Evolutionary conservation across 345 rosid genomes (phyloP).

Genomic region (Dipteronia sinensis): DNA sequence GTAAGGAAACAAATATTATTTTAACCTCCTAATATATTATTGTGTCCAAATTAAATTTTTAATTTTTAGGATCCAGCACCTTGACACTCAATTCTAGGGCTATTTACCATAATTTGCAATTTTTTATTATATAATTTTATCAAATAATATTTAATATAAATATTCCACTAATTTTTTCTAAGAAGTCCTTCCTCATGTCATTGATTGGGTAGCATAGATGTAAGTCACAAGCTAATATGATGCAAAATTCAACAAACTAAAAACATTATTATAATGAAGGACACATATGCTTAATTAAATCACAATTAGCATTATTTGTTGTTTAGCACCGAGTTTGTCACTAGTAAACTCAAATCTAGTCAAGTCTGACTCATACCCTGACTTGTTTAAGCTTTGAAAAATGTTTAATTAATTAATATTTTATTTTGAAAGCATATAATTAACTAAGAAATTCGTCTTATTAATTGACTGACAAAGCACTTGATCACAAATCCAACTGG

Average conservation of each 20-base stretch:
- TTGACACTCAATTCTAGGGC: conserved; percentile 23
- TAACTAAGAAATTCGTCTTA: conserved; percentile 1
- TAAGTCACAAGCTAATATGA: conserved; percentile 22
- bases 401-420: not conserved
- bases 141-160: not conserved
- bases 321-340: not conserved
- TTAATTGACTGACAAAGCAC: conserved; percentile 21
- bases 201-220: conserved; percentile 23
- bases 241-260: not conserved
- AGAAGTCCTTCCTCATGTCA: not conserved
- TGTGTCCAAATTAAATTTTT: no score
- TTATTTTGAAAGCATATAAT: conserved; percentile 1
- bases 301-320: not conserved
- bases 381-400: conserved; percentile 4
- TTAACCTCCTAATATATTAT: no score
- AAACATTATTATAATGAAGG: not conserved
- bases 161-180: not conserved
- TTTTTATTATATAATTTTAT: not conserved
- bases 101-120: conserved; percentile 5
- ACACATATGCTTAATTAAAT: conserved; percentile 1
- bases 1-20: no score
- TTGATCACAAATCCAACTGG: conserved; percentile 29
- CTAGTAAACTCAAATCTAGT: conserved; percentile 14
- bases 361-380: conserved; percentile 11
- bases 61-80: not conserved